Evolutionary conservation across 148 eudicot genomes (phyloP), one percentile per base, ranked within the genome.

Genomic region (Dysphania ambrosioides): DNA sequence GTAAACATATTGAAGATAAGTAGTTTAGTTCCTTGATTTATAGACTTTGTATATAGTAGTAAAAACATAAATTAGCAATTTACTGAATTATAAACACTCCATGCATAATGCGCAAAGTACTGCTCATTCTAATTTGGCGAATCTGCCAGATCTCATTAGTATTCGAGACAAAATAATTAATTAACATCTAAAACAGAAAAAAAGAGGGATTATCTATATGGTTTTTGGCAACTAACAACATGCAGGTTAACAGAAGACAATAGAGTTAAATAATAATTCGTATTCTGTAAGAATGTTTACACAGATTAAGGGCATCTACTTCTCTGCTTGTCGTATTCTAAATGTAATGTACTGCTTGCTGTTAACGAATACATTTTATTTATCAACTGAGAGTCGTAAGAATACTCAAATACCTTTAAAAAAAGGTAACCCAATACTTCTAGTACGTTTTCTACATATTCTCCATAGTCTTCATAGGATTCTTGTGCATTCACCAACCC

Each of bases 381-480:
- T 57, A 36, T 57, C 66, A 36, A 56, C 1, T 36, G 26, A 57
- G 65, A 42, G n/a, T n/a, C n/a, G n/a, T n/a, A 49, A 29, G 42
- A 53, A 21, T 35, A 19, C 24, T 18, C 26, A 19, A 44, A 29
- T 4, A 35, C 23, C 41, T 9, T 13, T 60, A 58, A 38, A 27
- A 15, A 72, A 7, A 41, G 53, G 5, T 58, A 15, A 58, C 6
- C 34, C 6, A 24, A 18, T 8, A 72, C 55, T 36, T 59, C 66
- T 15, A n/a, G n/a, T n/a, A n/a, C n/a, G n/a, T n/a, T n/a, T n/a
- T n/a, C n/a, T n/a, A n/a, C n/a, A n/a, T n/a, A n/a, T n/a, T n/a
- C n/a, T 58, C 26, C 3, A 44, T 44, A 38, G 59, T 41, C 67
- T 59, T 29, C 75, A 72, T 72, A 38, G 75, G 75, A 72, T 72